These are phyloP conservation scores for Erythrobasidium hasegawianum DNA, from an alignment of 1,284 basidiomycete species.

Conservation along the genomic window DNA sequence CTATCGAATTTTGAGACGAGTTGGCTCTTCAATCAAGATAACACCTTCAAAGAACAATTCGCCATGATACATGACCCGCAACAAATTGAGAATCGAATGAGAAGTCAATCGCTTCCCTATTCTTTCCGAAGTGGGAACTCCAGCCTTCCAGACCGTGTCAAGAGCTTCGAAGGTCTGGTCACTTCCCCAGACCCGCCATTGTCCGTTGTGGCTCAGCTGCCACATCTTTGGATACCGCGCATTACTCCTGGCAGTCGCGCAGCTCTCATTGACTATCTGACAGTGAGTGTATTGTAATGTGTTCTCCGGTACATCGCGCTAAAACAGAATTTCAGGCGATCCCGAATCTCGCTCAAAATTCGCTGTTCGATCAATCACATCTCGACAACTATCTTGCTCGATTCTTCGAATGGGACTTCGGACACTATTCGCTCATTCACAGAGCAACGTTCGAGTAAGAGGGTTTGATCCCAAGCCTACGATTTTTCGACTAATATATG, in stretches of 20 bases:
- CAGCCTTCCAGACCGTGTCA: background rate
- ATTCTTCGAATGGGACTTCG: slow-evolving; percentile 30
- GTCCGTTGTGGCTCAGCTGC: background rate
- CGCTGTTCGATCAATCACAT: background rate
- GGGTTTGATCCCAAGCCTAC: no score
- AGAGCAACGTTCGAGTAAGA: slow-evolving; percentile 33
- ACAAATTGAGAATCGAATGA: background rate
- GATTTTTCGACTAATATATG: no score
- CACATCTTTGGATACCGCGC: background rate
- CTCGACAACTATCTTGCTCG: slow-evolving; percentile 11
- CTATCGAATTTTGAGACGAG: slow-evolving; percentile 38
- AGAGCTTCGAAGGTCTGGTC: background rate
- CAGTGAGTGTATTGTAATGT: background rate
- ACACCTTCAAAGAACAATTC: background rate
- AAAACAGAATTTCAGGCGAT: background rate
- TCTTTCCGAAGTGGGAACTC: background rate
- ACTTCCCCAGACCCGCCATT: background rate
- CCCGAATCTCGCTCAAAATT: slow-evolving; percentile 7
- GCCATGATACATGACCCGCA: background rate
- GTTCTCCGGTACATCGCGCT: no score
- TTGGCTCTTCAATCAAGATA: slow-evolving; percentile 38
- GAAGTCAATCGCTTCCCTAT: background rate
- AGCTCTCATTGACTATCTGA: background rate
- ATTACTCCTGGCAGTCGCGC: background rate
- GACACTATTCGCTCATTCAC: slow-evolving; percentile 29